Conservation (phyloP, 306 rosid species). For the Cicer pinnatifidum region DNA sequence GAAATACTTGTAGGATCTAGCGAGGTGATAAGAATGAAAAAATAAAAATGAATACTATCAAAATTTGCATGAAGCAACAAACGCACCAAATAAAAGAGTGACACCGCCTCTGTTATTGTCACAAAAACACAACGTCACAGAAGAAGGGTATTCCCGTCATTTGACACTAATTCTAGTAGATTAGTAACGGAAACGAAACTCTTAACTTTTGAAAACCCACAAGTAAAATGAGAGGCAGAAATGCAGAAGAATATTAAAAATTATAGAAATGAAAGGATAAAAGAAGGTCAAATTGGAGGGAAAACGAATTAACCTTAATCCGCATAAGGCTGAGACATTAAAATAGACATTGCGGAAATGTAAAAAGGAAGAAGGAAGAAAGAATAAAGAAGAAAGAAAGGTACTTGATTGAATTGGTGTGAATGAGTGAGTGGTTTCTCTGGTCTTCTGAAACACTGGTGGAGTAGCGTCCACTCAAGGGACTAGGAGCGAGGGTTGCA, state of each 20-base stretch:
- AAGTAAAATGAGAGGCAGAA: neutral
- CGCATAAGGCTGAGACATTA: neutral
- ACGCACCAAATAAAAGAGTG: conserved; percentile 24
- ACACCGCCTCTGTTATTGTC: too few relatives aligned
- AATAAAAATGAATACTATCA: neutral
- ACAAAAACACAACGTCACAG: neutral
- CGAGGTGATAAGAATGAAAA: conserved; percentile 26
- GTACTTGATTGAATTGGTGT: conserved; percentile 33
- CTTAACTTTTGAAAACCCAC: neutral
- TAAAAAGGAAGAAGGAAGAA: neutral
- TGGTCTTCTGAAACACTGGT: neutral
- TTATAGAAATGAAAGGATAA: too few relatives aligned
- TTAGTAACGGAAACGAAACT: neutral
- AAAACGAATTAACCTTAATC: neutral
- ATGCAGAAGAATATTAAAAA: neutral
- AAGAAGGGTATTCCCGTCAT: conserved; percentile 29
- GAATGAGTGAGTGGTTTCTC: conserved; percentile 1
- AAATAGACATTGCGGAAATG: neutral
- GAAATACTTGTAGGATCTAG: neutral
- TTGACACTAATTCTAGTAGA: neutral
- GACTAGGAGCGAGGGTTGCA: neutral
- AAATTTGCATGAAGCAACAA: conserved; percentile 28
- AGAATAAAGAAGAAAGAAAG: neutral
- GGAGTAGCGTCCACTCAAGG: conserved; percentile 35
- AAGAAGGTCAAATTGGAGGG: neutral